Percentiles rank a stretch among this genome's conserved stretches.
Evolutionary conservation across 805 yeast species (phyloP).

Genomic region (Diddensiella santjacobensis): DNA sequence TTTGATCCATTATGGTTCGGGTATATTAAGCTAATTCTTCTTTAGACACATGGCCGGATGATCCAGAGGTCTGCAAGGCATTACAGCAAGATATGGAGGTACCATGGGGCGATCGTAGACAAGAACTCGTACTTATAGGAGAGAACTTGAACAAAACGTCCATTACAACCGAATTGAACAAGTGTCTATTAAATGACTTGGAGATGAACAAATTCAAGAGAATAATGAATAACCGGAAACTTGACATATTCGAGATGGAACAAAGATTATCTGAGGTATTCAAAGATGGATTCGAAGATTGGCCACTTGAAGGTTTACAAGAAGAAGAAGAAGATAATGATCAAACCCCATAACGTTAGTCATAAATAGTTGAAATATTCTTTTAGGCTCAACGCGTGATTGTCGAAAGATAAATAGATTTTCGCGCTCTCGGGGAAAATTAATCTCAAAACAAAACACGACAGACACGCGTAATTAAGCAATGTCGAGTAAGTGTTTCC

Average conservation of each 20-base stretch:
- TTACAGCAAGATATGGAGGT: conserved; percentile 40
- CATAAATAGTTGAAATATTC: too few species aligned
- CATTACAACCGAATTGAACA: conserved; percentile 34
- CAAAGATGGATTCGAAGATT: conserved; percentile 44
- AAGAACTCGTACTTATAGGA: conserved; percentile 47
- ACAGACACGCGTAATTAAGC: background rate
- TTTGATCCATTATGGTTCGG: too few species aligned
- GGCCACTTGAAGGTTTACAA: conserved; percentile 29
- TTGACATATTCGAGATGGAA: conserved; percentile 33
- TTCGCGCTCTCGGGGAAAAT: too few species aligned
- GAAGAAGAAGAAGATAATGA: conserved; percentile 7
- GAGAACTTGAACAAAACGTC: conserved; percentile 33
- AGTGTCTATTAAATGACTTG: conserved; percentile 40
- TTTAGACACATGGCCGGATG: conserved; percentile 34
- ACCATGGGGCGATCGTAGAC: conserved; percentile 42
- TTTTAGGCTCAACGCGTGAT: too few species aligned
- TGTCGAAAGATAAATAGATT: too few species aligned
- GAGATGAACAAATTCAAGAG: conserved; percentile 35
- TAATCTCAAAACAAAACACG: too few species aligned
- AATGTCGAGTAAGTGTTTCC: conserved; percentile 3
- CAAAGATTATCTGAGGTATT: conserved; percentile 27
- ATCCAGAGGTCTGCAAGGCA: conserved; percentile 31
- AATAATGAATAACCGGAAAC: conserved; percentile 27
- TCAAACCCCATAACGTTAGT: too few species aligned
- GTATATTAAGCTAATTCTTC: too few species aligned